A percentile compares a stretch with the other conserved stretches of the same genome.
Conservation (phyloP, 345 rosid species). For the Eucalyptus tenuipes region DNA sequence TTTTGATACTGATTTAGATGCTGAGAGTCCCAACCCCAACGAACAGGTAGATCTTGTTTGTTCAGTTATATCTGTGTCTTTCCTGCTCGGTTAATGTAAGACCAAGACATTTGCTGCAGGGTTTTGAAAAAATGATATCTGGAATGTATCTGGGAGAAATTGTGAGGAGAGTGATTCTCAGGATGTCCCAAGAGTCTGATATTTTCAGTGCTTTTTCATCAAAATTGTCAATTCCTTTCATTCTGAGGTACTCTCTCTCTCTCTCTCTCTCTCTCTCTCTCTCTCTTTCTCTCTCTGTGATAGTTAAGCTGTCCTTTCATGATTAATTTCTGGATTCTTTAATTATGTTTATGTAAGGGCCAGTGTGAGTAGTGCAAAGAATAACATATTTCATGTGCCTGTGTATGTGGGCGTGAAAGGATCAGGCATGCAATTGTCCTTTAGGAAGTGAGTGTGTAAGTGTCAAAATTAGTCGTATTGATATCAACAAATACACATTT, state of each 20-base stretch:
- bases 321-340: background rate
- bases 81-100: background rate
- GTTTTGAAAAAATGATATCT: constrained; percentile 96
- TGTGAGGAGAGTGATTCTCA: constrained; percentile 78
- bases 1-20: constrained; percentile 81
- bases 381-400: background rate
- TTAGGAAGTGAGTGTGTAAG: background rate
- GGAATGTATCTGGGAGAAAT: constrained; percentile 97
- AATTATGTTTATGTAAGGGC: background rate
- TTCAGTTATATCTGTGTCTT: background rate
- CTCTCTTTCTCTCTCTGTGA: background rate
- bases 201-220: constrained; percentile 51
- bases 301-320: background rate
- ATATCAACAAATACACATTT: background rate
- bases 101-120: constrained; percentile 26
- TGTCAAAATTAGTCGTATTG: background rate
- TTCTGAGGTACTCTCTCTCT: constrained; percentile 33
- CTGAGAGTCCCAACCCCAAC: constrained; percentile 67
- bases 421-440: background rate
- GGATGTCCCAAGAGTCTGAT: constrained; percentile 66
- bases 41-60: constrained; percentile 48
- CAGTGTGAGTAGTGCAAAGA: background rate
- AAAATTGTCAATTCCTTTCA: constrained; percentile 37
- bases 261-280: background rate
- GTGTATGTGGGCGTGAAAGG: background rate